Conservation (phyloP, 2,329 filamentous ascomycete genomes). For the Fusarium avenaceum region DNA sequence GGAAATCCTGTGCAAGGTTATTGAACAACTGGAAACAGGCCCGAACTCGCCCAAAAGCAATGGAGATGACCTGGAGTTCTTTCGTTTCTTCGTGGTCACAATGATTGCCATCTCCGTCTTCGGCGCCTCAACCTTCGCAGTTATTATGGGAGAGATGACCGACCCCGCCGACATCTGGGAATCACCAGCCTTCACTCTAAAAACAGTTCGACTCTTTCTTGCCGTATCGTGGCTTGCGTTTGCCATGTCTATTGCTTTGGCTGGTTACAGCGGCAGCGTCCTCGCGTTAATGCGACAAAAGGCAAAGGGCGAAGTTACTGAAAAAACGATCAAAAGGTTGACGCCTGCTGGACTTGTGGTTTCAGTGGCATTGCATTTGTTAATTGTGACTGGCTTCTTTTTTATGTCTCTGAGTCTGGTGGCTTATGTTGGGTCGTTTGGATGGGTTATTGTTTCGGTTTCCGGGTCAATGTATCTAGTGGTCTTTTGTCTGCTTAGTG, state of each 20-base stretch:
- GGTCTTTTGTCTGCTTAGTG: not conserved
- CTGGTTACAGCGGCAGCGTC: not conserved
- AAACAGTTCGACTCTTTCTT: constrained; percentile 7
- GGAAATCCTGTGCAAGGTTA: not conserved
- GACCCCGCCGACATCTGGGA: constrained; percentile 9
- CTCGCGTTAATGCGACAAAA: not conserved
- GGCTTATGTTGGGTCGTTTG: not conserved
- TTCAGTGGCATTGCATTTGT: constrained; percentile 1
- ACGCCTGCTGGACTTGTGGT: constrained; percentile 10
- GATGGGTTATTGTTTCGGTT: constrained; percentile 5
- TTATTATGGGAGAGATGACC: constrained; percentile 6
- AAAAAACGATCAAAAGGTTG: not conserved
- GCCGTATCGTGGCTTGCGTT: not conserved
- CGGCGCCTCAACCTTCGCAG: constrained; percentile 2
- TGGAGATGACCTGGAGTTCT: constrained; percentile 2
- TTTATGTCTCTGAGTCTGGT: constrained; percentile 3
- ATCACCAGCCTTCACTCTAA: not conserved
- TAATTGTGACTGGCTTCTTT: constrained; percentile 1
- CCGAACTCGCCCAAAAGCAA: not conserved
- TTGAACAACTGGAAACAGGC: not conserved
- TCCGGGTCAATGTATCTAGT: not conserved
- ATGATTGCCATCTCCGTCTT: constrained; percentile 14
- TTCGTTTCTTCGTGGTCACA: constrained; percentile 4
- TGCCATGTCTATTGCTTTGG: constrained; percentile 6
- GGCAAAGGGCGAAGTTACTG: not conserved